phyloP scores from a whole-genome alignment of 768 basidiomycete genomes.

The Hygrophoropsis aurantiaca region DNA sequence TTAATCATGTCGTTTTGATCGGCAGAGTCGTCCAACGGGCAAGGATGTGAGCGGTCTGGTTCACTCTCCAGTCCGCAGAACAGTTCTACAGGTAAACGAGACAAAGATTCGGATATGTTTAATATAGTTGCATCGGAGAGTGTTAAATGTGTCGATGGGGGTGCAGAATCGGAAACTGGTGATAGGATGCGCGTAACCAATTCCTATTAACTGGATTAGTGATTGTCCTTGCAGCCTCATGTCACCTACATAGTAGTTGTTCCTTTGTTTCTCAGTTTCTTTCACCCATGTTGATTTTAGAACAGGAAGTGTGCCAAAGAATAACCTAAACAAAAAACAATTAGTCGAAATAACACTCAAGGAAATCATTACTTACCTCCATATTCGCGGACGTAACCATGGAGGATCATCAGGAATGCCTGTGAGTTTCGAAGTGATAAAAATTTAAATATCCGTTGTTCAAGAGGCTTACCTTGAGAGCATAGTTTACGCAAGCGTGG shows the following conservation, averaged over 20 bases:
- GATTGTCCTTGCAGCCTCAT: neutral
- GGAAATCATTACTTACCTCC: conserved; percentile 57
- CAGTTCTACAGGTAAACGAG: conserved; percentile 50
- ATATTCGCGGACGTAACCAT: conserved; percentile 75
- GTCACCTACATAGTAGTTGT: conserved; percentile 67
- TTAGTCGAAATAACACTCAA: conserved; percentile 38
- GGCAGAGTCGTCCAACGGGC: conserved; percentile 52
- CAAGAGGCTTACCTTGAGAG: conserved; percentile 50
- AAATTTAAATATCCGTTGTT: neutral
- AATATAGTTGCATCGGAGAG: conserved; percentile 49
- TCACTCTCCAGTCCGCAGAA: conserved; percentile 53
- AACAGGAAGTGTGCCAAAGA: conserved; percentile 61
- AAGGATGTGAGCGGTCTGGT: conserved; percentile 41
- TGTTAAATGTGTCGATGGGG: conserved; percentile 38
- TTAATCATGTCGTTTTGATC: conserved; percentile 46
- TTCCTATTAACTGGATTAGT: conserved; percentile 44
- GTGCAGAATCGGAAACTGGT: conserved; percentile 47
- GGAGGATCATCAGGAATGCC: conserved; percentile 73
- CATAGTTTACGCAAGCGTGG: conserved; percentile 55
- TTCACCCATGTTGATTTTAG: conserved; percentile 58
- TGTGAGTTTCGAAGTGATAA: conserved; percentile 23
- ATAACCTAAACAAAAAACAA: conserved; percentile 51
- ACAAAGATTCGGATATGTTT: conserved; percentile 54
- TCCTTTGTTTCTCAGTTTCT: conserved; percentile 59
- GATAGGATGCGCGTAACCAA: conserved; percentile 63